Evolutionary conservation across 371 early-diverging fungal species (phyloP), one percentile per base, ranked within the genome.

Genomic region (Mortierella sp.): DNA sequence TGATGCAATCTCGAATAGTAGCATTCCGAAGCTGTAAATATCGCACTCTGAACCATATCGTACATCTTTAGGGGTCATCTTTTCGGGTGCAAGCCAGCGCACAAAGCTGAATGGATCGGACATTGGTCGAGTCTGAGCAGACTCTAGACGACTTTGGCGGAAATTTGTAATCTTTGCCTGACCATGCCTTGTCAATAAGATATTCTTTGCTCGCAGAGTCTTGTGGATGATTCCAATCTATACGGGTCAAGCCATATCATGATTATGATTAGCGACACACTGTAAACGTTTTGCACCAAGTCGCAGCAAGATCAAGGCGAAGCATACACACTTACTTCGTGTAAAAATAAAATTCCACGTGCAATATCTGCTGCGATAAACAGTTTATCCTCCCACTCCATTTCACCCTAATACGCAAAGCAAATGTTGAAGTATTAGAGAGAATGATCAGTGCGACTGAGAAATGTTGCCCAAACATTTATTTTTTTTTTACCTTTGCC

Each of bases 21-120:
- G 57, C 78, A 78, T 78, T 23, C 78, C 78, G 37, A 78, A 78
- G 51, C 78, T 78, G 66, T 72, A 78, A 32, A 78, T 78, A 43
- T 78, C 78, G 31, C 78, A 78, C 59, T 78, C 78, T 19, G 78
- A 55, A 4, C 78, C 73, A 37, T 78, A 78, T 34, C 78, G 68
- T 19, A 68, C 69, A 15, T 72, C 78, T 40, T 69, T 64, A 40
- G 65, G 72, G 3, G 61, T 72, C 78, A 83, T 77, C 61, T 83
- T 83, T 53, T 83, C 83, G 3, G 83, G 83, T 6, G 79, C 75
- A 42, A 83, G 55, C 83, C 83, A 83, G 29, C 83, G 83, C 32
- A 78, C 78, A 62, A 66, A 74, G 45, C 73, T 78, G 66, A 75
- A 78, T 19, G 68, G 79, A 53, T 68, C 83, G 26, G 75, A 78